phyloP scores from a whole-genome alignment of 306 rosid species.

The Myrica gale region DNA sequence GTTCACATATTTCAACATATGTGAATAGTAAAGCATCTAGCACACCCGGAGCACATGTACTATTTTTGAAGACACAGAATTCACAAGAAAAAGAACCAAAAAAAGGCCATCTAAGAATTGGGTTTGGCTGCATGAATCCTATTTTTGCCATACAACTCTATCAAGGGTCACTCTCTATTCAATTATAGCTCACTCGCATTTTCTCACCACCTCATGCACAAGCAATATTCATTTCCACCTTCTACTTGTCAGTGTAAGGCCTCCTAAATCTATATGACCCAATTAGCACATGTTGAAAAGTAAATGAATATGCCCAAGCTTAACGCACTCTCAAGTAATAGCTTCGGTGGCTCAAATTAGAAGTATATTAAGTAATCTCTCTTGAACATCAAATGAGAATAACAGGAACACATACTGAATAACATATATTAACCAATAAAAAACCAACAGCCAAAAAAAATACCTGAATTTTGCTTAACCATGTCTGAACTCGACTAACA shows the following conservation, averaged over 20 bases:
- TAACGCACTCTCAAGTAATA: not conserved
- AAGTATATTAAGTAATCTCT: not conserved
- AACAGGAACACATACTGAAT: not conserved
- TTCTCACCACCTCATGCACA: not conserved
- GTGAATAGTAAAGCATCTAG: not conserved
- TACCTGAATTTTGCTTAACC: slow-evolving; percentile 93
- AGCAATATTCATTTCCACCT: not conserved
- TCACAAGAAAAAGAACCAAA: not conserved
- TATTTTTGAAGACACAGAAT: not conserved
- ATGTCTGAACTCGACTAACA: slow-evolving; percentile 71
- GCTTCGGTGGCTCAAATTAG: not conserved
- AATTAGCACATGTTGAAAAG: not conserved
- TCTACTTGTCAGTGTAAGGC: not conserved
- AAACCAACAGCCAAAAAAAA: slow-evolving; percentile 24
- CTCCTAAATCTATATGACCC: not conserved
- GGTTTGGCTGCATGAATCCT: not conserved
- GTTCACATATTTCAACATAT: slow-evolving; percentile 2
- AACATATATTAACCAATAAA: not conserved
- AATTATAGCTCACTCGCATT: not conserved
- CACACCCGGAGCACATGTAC: too few relatives aligned
- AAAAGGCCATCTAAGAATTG: not conserved
- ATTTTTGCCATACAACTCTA: not conserved
- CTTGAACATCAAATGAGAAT: not conserved
- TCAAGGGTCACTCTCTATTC: not conserved
- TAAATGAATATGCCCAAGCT: not conserved